Conservation (phyloP, 2,329 filamentous ascomycete genomes). For the Monilinia laxa region DNA sequence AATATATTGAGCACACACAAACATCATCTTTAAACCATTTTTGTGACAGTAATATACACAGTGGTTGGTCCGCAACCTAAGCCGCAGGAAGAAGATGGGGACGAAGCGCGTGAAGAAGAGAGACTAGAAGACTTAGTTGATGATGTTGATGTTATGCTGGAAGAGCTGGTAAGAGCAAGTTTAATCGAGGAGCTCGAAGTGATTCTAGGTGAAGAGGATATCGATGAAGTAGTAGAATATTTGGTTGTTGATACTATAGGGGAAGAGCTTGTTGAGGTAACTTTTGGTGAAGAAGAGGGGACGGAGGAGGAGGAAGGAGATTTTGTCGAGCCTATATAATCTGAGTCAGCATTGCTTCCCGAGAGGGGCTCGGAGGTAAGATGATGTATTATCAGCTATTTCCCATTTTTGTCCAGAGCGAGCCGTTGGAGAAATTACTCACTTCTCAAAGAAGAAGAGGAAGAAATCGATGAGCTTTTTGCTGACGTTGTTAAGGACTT, state of each 20-base stretch:
- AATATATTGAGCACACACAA: background rate
- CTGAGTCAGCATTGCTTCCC: background rate
- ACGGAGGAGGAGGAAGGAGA: background rate
- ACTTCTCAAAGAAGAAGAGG: background rate
- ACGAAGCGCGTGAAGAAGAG: background rate
- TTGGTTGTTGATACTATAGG: background rate
- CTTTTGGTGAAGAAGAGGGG: background rate
- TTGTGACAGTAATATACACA: slow-evolving; percentile 13
- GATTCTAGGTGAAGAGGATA: background rate
- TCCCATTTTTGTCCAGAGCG: background rate
- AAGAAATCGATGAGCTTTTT: background rate
- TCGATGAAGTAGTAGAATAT: background rate
- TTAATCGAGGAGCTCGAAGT: background rate
- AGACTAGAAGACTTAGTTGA: background rate
- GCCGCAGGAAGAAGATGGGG: slow-evolving; percentile 6
- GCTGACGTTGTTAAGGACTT: background rate
- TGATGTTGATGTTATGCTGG: background rate
- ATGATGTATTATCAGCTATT: background rate
- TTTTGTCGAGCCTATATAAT: background rate
- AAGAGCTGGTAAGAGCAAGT: background rate
- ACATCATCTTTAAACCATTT: background rate
- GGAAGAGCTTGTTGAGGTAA: background rate
- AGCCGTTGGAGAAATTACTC: background rate
- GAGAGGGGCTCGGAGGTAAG: background rate
- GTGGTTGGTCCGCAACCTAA: background rate